A percentile compares a stretch with the other conserved stretches of the same genome.
These are phyloP conservation scores for Penicillium sp. DNA, from an alignment of 2,329 filamentous ascomycete species.

Conservation along the genomic window DNA sequence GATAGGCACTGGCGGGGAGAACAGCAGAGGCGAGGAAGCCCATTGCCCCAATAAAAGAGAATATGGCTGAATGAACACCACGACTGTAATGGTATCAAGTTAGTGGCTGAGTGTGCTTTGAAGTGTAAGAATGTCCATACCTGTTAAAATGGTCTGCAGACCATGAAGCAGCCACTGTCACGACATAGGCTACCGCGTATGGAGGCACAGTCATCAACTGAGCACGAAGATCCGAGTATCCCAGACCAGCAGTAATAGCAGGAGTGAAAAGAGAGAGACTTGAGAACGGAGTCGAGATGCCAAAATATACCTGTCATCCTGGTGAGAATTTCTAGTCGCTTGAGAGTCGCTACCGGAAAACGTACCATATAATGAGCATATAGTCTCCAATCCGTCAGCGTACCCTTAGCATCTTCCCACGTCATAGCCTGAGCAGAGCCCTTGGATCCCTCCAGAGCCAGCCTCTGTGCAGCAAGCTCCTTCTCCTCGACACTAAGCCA, in stretches of 20 bases:
- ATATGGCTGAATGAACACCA: slow-evolving; percentile 50
- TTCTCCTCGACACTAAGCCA: slow-evolving; percentile 48
- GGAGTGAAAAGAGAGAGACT: slow-evolving; percentile 60
- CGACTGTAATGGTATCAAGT: slow-evolving; percentile 32
- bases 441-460: slow-evolving; percentile 44
- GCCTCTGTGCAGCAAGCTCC: slow-evolving; percentile 39
- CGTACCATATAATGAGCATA: slow-evolving; percentile 52
- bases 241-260: slow-evolving; percentile 59
- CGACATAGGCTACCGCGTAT: slow-evolving; percentile 58
- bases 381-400: slow-evolving; percentile 50
- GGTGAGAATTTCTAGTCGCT: slow-evolving; percentile 16
- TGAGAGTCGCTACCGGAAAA: background rate
- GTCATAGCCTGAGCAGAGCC: slow-evolving; percentile 42
- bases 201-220: slow-evolving; percentile 66
- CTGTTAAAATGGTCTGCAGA: slow-evolving; percentile 55
- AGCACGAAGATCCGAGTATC: slow-evolving; percentile 54
- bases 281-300: slow-evolving; percentile 54
- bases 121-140: slow-evolving; percentile 15
- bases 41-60: slow-evolving; percentile 51
- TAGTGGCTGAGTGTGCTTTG: background rate
- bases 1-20: slow-evolving; percentile 58
- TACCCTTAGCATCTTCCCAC: slow-evolving; percentile 47
- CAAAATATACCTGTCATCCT: slow-evolving; percentile 45
- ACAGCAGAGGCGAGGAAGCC: slow-evolving; percentile 62
- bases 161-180: slow-evolving; percentile 52